These are phyloP conservation scores for Grammothele lineata DNA, from an alignment of 768 basidiomycete species.

Conservation along the genomic window DNA sequence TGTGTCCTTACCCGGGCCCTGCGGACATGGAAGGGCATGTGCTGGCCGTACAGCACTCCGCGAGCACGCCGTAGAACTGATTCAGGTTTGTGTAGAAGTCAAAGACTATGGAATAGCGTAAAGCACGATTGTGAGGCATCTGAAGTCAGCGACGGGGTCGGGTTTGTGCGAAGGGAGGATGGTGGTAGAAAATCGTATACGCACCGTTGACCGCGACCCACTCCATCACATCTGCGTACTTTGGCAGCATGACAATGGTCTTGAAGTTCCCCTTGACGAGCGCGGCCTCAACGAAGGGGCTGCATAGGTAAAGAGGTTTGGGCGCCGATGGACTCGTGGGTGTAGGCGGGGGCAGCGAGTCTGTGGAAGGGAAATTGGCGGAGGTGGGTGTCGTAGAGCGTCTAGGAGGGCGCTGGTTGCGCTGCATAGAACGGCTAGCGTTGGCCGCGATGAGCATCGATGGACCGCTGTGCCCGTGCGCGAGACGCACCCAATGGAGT, in stretches of 20 bases:
- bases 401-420: slow-evolving; percentile 64
- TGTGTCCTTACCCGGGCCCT: slow-evolving; percentile 63
- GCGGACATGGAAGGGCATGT: slow-evolving; percentile 92
- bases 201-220: slow-evolving; percentile 95
- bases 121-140: no score
- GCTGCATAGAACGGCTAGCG: slow-evolving; percentile 68
- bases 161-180: no score
- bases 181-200: slow-evolving; percentile 28
- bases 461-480: slow-evolving; percentile 1
- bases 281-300: slow-evolving; percentile 92
- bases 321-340: slow-evolving; percentile 35
- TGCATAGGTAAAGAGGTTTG: slow-evolving; percentile 86
- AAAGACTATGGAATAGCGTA: slow-evolving; percentile 56
- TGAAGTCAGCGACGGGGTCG: no score
- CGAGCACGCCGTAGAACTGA: slow-evolving; percentile 91
- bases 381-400: slow-evolving; percentile 76
- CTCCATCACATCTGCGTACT: slow-evolving; percentile 93
- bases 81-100: slow-evolving; percentile 98
- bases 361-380: slow-evolving; percentile 47
- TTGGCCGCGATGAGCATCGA: slow-evolving; percentile 9
- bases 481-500: slow-evolving; percentile 66
- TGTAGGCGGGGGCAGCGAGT: slow-evolving; percentile 35
- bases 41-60: slow-evolving; percentile 89
- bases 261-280: slow-evolving; percentile 98
- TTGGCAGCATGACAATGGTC: slow-evolving; percentile 94